Evolutionary conservation across 495 filamentous ascomycete species (phyloP).

Genomic region (Penicillium macrosclerotiorum): DNA sequence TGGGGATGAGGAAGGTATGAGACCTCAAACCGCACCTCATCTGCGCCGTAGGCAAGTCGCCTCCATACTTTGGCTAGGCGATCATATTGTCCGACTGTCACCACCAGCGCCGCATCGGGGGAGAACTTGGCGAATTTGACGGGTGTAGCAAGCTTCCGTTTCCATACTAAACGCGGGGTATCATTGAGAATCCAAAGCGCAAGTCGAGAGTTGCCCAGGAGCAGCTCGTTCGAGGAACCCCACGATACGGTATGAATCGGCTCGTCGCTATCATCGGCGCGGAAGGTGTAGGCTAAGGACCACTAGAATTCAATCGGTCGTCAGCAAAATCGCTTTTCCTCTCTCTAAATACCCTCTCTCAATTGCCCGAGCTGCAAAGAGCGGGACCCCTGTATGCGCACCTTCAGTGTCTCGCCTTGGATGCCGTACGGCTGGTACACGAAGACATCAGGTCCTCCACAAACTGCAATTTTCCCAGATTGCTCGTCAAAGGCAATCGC

Average conservation of each 20-base stretch:
- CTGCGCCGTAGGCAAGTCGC: slow-evolving; percentile 76
- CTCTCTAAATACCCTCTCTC: background rate
- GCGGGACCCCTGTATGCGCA: slow-evolving; percentile 17
- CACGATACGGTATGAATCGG: slow-evolving; percentile 72
- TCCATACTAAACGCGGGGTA: slow-evolving; percentile 62
- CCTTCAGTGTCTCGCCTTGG: slow-evolving; percentile 60
- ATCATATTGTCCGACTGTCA: slow-evolving; percentile 77
- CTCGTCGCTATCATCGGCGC: slow-evolving; percentile 38
- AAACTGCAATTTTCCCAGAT: slow-evolving; percentile 82
- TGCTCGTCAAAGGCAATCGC: slow-evolving; percentile 74
- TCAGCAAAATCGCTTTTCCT: slow-evolving; percentile 6
- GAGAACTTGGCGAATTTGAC: slow-evolving; percentile 79
- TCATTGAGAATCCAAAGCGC: slow-evolving; percentile 64
- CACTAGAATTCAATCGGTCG: slow-evolving; percentile 36
- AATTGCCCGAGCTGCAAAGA: background rate
- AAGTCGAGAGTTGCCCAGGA: slow-evolving; percentile 69
- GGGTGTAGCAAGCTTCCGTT: slow-evolving; percentile 65
- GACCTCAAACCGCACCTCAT: slow-evolving; percentile 85
- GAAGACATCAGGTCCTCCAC: slow-evolving; percentile 61
- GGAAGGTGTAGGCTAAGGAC: slow-evolving; percentile 50
- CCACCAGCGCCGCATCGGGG: slow-evolving; percentile 79
- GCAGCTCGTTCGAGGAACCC: slow-evolving; percentile 78
- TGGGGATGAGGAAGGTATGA: slow-evolving; percentile 83
- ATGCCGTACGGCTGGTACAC: slow-evolving; percentile 77
- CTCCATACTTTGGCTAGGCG: slow-evolving; percentile 91